Evolutionary conservation across 2,329 filamentous ascomycete genomes (phyloP).

Genomic region (Myriangium duriaei): DNA sequence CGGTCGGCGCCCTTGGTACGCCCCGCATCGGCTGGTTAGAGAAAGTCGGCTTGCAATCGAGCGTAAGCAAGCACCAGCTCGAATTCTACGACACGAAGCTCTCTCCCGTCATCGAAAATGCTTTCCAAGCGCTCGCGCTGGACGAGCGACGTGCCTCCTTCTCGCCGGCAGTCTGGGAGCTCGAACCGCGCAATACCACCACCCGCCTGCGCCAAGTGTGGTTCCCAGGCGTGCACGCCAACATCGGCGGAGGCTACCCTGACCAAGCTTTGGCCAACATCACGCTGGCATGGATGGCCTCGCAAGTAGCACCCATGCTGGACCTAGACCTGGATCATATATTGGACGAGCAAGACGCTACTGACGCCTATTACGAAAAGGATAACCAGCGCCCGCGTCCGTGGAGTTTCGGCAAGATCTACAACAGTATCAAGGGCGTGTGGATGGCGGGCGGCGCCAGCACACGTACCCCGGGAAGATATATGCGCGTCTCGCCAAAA

Average conservation of each 20-base stretch:
- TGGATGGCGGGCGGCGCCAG: conserved; percentile 35
- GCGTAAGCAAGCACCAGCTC: conserved; percentile 23
- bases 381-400: conserved; percentile 29
- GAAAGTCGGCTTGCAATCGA: conserved; percentile 22
- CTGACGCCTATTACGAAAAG: conserved; percentile 32
- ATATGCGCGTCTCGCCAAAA: conserved; percentile 33
- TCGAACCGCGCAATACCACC: conserved; percentile 27
- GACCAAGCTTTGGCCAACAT: conserved; percentile 40
- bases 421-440: conserved; percentile 33
- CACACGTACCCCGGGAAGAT: conserved; percentile 35
- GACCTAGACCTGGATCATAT: conserved; percentile 37
- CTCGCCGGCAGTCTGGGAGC: conserved; percentile 31
- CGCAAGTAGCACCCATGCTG: conserved; percentile 35
- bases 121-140: conserved; percentile 43
- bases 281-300: conserved; percentile 45
- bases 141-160: conserved; percentile 42
- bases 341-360: conserved; percentile 34
- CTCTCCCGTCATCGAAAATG: conserved; percentile 27
- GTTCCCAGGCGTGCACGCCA: conserved; percentile 36
- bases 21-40: conserved; percentile 33
- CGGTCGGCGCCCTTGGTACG: conserved; percentile 31
- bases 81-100: conserved; percentile 38
- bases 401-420: conserved; percentile 38
- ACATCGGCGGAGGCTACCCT: conserved; percentile 33
- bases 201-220: conserved; percentile 36